Evolutionary conservation across 441 rosid species (phyloP).

Genomic region (Kokia cookei): DNA sequence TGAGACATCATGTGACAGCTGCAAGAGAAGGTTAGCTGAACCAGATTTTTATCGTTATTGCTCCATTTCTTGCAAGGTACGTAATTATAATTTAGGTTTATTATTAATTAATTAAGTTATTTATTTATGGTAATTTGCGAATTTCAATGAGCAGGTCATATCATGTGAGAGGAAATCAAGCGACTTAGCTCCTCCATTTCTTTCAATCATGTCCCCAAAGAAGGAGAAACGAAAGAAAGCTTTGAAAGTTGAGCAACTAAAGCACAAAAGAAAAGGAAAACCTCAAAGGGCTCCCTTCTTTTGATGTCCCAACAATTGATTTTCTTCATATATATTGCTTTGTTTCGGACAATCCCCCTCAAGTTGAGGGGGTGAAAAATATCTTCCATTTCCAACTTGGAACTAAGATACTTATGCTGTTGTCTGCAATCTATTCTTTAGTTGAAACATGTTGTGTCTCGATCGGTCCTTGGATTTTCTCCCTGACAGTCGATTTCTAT

Average conservation of each 20-base stretch:
- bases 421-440: too few species aligned
- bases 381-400: too few species aligned
- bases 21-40: slow-evolving; percentile 28
- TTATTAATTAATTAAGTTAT: neutral
- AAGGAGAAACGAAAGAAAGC: neutral
- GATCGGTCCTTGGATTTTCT: too few species aligned
- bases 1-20: slow-evolving; percentile 24
- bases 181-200: neutral
- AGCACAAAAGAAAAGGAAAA: slow-evolving; percentile 16
- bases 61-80: slow-evolving; percentile 44
- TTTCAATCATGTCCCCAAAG: neutral
- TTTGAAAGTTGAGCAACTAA: neutral
- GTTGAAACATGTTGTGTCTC: too few species aligned
- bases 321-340: neutral
- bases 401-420: too few species aligned
- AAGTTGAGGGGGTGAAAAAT: too few species aligned
- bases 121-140: neutral
- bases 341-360: neutral
- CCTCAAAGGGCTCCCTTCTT: slow-evolving; percentile 18
- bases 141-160: neutral
- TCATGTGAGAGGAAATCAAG: slow-evolving; percentile 11
- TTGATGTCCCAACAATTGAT: neutral
- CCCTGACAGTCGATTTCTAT: too few species aligned
- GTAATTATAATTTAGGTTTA: neutral
- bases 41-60: slow-evolving; percentile 28